Evolutionary conservation across 2,329 filamentous ascomycete genomes (phyloP).

Genomic region (Trichoderma asperellum): DNA sequence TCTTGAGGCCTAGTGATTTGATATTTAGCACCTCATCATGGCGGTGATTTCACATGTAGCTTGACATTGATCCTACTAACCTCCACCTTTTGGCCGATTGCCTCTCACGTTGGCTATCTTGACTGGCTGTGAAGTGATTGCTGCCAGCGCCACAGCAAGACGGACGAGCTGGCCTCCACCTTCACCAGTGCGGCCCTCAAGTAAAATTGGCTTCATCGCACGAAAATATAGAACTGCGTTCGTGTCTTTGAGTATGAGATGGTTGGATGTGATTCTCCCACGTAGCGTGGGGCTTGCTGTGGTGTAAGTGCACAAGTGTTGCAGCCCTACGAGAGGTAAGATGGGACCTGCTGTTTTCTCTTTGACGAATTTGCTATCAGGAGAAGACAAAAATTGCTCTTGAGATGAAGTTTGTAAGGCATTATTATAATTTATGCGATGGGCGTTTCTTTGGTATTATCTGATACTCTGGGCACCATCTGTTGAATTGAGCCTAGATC

Average conservation of each 20-base stretch:
- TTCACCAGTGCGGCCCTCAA: conserved; percentile 63
- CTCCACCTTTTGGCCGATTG: conserved; percentile 48
- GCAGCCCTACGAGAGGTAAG: not conserved
- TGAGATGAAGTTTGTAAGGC: not conserved
- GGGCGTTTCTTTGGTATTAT: not conserved
- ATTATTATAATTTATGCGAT: not conserved
- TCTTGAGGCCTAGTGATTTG: conserved; percentile 55
- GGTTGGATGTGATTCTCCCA: not conserved
- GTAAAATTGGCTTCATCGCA: conserved; percentile 45
- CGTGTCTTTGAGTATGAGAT: not conserved
- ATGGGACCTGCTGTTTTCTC: not conserved
- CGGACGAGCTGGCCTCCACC: conserved; percentile 66
- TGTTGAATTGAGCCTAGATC: not conserved
- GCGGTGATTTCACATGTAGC: not conserved
- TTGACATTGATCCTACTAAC: conserved; percentile 31
- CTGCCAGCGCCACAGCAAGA: conserved; percentile 59
- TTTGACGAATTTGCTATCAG: not conserved
- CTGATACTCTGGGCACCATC: not conserved
- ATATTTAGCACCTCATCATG: not conserved
- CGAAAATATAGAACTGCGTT: not conserved
- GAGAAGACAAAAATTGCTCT: not conserved
- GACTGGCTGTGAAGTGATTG: conserved; percentile 58
- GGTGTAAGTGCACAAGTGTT: not conserved
- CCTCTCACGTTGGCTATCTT: conserved; percentile 59
- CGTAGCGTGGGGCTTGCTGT: not conserved